A percentile compares a stretch with the other conserved stretches of the same genome.
Conservation (phyloP, 192 early-diverging fungal genomes). For the Umbelopsis vinacea region DNA sequence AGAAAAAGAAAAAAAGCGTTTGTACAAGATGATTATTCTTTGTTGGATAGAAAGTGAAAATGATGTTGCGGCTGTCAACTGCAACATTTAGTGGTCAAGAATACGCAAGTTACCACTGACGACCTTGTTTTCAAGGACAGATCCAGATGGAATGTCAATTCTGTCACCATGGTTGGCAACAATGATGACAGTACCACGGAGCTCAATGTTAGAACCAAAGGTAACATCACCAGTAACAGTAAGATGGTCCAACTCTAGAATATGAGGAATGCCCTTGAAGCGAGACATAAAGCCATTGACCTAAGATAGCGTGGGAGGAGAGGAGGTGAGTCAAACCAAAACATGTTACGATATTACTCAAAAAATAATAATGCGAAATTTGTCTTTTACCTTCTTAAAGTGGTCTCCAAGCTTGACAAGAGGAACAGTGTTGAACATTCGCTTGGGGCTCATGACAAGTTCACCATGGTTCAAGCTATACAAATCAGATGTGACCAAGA, state of each 20-base stretch:
- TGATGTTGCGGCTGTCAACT: too few species aligned
- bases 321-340: not conserved
- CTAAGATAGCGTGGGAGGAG: slow-evolving; percentile 32
- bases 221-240: slow-evolving; percentile 98
- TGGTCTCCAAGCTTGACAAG: slow-evolving; percentile 97
- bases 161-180: slow-evolving; percentile 97
- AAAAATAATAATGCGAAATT: not conserved
- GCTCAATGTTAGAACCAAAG: slow-evolving; percentile 91
- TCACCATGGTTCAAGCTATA: slow-evolving; percentile 94
- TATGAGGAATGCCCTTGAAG: slow-evolving; percentile 94
- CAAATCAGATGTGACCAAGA: slow-evolving; percentile 94
- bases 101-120: slow-evolving; percentile 95
- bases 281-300: slow-evolving; percentile 84
- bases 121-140: slow-evolving; percentile 97
- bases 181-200: slow-evolving; percentile 97
- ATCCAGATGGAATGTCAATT: slow-evolving; percentile 95
- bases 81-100: slow-evolving; percentile 67
- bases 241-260: slow-evolving; percentile 96
- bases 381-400: slow-evolving; percentile 87
- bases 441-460: slow-evolving; percentile 89
- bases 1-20: not conserved
- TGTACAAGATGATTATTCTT: slow-evolving; percentile 14
- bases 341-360: not conserved
- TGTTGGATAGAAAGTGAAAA: not conserved
- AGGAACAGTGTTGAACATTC: slow-evolving; percentile 91